Conservation (phyloP, 2,329 filamentous ascomycete species). For the Botrytis fragariae region DNA sequence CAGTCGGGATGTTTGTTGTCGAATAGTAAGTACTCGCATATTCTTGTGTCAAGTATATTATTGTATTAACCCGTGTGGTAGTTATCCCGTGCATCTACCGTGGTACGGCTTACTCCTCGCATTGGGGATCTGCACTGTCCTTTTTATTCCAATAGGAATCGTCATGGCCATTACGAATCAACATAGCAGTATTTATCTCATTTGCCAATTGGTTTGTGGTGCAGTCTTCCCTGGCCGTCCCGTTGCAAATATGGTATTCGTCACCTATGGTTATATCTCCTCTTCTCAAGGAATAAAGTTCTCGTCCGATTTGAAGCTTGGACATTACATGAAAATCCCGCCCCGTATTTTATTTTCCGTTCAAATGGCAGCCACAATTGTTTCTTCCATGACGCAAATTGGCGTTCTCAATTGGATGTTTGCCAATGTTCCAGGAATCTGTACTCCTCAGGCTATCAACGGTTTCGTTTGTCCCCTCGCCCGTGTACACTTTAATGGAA, state of each 20-base stretch:
- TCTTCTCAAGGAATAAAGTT: slow-evolving; percentile 89
- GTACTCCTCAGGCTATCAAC: slow-evolving; percentile 76
- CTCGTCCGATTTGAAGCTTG: slow-evolving; percentile 80
- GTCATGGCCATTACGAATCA: slow-evolving; percentile 93
- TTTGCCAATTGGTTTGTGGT: slow-evolving; percentile 82
- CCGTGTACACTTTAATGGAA: slow-evolving; percentile 85
- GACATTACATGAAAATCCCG: slow-evolving; percentile 85
- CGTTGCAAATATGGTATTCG: slow-evolving; percentile 91
- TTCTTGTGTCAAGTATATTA: neutral
- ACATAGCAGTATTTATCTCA: slow-evolving; percentile 80
- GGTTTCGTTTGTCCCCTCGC: slow-evolving; percentile 87
- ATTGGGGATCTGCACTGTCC: slow-evolving; percentile 71
- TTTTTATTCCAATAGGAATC: slow-evolving; percentile 89
- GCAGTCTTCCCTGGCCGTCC: slow-evolving; percentile 79
- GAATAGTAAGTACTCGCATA: slow-evolving; percentile 63
- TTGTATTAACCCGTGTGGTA: slow-evolving; percentile 35
- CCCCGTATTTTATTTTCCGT: slow-evolving; percentile 76
- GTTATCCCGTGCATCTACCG: slow-evolving; percentile 76
- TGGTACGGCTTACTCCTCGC: slow-evolving; percentile 85
- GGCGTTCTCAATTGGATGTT: slow-evolving; percentile 91
- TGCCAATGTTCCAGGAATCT: slow-evolving; percentile 69
- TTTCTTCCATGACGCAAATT: slow-evolving; percentile 79
- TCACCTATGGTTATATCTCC: slow-evolving; percentile 87
- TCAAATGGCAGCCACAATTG: slow-evolving; percentile 71
- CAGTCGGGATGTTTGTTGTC: slow-evolving; percentile 78